Evolutionary conservation across 169 alveolate species (phyloP), one percentile per base, ranked within the genome.

Genomic region (Theileria equi): DNA sequence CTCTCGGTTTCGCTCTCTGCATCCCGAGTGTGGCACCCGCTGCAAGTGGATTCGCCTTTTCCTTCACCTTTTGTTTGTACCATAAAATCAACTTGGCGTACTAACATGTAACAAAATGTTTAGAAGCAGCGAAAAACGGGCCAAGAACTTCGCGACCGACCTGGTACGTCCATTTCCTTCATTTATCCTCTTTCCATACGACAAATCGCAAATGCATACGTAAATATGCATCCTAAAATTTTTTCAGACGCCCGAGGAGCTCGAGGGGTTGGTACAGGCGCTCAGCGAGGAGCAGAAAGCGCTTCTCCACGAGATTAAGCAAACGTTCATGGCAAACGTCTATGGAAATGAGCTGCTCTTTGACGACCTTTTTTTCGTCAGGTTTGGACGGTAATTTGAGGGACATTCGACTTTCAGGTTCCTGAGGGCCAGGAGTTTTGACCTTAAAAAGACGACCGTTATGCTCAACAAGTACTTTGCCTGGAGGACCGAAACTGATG

Each of bases 371-470:
- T 76, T 76, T 55, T 63, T 76, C 63, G 85, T 76, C 52, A 63
- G 80, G 85, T 76, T 60, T 1, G 40, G 3, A 55, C 29, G 13
- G 13, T 25, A 4, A 7, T 26, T 35, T 7, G 0, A 6, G 7
- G 8, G 8, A 1, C 13, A 8, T 29, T 54, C 2, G 17, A 3
- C 5, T 7, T 43, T 7, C 34, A 84, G 91, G 57, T 84, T 84
- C 50, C 23, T 84, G 61, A 78, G 86, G 49, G 91, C 91, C 25
- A 63, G 91, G 25, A 74, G 77, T 36, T 81, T 84, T 36, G 85
- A 84, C 55, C 71, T 81, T 36, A 77, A 76, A 16, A 84, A 82
- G 63, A 78, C 91, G 19, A 69, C 80, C 13, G 63, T 61, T 36
- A 84, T 84, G 91, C 64, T 84, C 11, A 76, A 54, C 44, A 84